These are phyloP conservation scores for Fusarium longipes DNA, from an alignment of 2,329 filamentous ascomycete species.

Conservation along the genomic window DNA sequence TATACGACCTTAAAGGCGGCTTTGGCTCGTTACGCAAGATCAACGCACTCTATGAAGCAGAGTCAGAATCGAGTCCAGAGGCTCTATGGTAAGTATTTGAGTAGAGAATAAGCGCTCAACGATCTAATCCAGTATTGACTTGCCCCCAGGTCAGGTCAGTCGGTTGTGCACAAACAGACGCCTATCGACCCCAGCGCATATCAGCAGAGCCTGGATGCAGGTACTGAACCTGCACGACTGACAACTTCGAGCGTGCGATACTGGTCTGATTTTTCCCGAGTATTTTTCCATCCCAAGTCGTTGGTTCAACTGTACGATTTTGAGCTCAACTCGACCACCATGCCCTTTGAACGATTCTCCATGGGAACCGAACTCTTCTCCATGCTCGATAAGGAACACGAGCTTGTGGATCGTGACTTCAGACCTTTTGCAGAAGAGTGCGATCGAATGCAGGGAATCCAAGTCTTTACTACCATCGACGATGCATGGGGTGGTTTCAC, in stretches of 20 bases:
- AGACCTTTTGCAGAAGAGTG: conserved; percentile 91
- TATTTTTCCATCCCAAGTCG: conserved; percentile 92
- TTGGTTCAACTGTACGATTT: conserved; percentile 89
- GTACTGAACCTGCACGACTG: conserved; percentile 72
- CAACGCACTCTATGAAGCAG: conserved; percentile 83
- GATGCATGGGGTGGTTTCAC: conserved; percentile 87
- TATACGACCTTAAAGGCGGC: conserved; percentile 94
- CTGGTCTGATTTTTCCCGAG: conserved; percentile 94
- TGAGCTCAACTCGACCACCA: conserved; percentile 80
- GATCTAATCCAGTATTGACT: neutral
- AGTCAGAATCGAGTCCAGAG: conserved; percentile 50
- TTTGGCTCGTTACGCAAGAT: conserved; percentile 90
- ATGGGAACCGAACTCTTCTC: conserved; percentile 82
- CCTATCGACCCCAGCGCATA: conserved; percentile 79
- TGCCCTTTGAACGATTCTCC: conserved; percentile 92
- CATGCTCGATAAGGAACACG: conserved; percentile 80
- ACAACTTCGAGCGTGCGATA: conserved; percentile 81
- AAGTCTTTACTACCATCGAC: conserved; percentile 77
- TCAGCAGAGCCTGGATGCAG: conserved; percentile 81
- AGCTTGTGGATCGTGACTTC: conserved; percentile 90
- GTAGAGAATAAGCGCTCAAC: too few species aligned
- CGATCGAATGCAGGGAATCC: conserved; percentile 89
- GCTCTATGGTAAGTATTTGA: conserved; percentile 51
- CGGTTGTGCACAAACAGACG: conserved; percentile 75
- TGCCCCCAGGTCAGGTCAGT: conserved; percentile 68